Evolutionary conservation across 495 filamentous ascomycete genomes (phyloP).

Genomic region (Penicillium paradoxum): DNA sequence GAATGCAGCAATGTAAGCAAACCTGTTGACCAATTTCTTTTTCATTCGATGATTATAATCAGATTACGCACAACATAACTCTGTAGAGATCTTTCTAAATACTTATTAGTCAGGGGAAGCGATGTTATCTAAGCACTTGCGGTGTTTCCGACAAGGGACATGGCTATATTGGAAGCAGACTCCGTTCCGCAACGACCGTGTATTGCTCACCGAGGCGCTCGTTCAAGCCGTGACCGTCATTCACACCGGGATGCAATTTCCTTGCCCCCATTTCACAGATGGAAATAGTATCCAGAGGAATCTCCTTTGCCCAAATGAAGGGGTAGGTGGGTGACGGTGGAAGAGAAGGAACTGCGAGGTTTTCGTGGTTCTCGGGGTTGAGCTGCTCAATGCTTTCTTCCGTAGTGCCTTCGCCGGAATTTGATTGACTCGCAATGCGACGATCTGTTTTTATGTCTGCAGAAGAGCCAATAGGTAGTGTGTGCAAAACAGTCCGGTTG

Average conservation of each 20-base stretch:
- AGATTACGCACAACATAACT: too few species aligned
- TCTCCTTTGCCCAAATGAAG: constrained; percentile 57
- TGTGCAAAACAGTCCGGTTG: constrained; percentile 16
- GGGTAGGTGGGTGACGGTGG: constrained; percentile 10
- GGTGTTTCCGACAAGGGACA: not conserved
- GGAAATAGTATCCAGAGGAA: constrained; percentile 57
- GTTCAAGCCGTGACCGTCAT: constrained; percentile 24
- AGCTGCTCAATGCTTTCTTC: not conserved
- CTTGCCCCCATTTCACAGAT: constrained; percentile 79
- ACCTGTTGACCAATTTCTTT: not conserved
- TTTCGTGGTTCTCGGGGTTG: not conserved
- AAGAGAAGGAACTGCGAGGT: not conserved
- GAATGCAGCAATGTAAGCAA: constrained; percentile 1
- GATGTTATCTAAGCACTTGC: not conserved
- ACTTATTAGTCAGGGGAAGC: too few species aligned
- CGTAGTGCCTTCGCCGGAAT: too few species aligned
- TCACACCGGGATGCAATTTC: constrained; percentile 37
- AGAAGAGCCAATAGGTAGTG: not conserved
- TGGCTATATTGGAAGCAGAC: constrained; percentile 12
- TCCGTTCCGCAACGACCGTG: constrained; percentile 34
- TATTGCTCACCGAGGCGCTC: constrained; percentile 42
- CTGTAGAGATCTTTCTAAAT: too few species aligned
- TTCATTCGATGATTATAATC: too few species aligned
- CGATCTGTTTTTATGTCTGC: not conserved
- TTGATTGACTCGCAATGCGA: not conserved